Evolutionary conservation across 768 basidiomycete genomes (phyloP).

Genomic region (Zangia roseola): DNA sequence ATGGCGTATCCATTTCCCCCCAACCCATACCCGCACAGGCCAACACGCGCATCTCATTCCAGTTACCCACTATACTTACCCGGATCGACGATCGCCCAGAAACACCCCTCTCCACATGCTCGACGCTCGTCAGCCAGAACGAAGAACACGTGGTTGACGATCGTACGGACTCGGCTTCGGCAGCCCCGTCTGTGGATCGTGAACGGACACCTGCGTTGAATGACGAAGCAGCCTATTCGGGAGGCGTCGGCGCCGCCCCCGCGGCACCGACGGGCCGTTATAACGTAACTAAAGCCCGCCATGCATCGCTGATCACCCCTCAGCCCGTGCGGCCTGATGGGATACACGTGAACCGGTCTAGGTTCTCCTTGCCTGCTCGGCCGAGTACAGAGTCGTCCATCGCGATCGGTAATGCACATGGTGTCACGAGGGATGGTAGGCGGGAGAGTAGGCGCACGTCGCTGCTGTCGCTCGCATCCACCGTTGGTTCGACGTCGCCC

Average conservation of each 20-base stretch:
- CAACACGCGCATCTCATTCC: conserved; percentile 7
- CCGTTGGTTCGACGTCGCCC: background rate
- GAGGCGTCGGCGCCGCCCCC: no score
- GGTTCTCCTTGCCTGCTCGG: conserved; percentile 17
- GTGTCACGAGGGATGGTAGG: background rate
- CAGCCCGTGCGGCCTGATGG: conserved; percentile 8
- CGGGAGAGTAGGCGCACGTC: conserved; percentile 5
- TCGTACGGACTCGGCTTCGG: no score
- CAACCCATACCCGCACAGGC: background rate
- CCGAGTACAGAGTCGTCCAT: background rate
- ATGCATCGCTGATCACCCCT: conserved; percentile 11
- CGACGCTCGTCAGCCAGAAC: conserved; percentile 13
- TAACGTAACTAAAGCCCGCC: background rate
- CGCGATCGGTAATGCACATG: background rate
- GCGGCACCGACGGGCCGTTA: background rate
- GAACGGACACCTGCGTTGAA: no score
- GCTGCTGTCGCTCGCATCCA: background rate
- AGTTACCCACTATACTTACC: background rate
- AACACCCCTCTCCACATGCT: conserved; percentile 8
- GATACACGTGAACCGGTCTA: background rate
- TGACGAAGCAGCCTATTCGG: background rate
- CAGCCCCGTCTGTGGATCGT: no score
- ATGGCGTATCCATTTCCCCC: background rate
- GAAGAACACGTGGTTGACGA: background rate
- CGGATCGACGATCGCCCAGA: background rate